phyloP scores from a whole-genome alignment of 768 basidiomycete genomes.

The Chiua virens region DNA sequence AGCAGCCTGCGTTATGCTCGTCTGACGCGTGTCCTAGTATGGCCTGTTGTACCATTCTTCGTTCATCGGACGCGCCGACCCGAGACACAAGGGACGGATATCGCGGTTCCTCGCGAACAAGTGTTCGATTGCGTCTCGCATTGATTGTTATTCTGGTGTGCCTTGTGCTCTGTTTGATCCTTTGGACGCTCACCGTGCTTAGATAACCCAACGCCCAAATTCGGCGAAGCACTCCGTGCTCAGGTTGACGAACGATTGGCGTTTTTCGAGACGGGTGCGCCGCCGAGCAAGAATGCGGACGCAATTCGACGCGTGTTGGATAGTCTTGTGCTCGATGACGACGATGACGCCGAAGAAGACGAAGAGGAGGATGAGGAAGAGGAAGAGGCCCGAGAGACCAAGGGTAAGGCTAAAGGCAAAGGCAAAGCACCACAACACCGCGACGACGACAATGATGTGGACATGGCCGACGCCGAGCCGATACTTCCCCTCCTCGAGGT shows the following conservation, averaged over 20 bases:
- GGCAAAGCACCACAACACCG: background rate
- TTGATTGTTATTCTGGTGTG: conserved; percentile 90
- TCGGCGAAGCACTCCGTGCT: conserved; percentile 88
- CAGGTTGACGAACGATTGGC: conserved; percentile 95
- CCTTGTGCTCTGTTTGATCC: background rate
- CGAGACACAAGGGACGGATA: conserved; percentile 96
- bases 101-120: conserved; percentile 99
- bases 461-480: conserved; percentile 45
- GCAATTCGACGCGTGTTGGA: conserved; percentile 88
- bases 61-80: conserved; percentile 92
- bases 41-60: conserved; percentile 97
- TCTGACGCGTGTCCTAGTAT: conserved; percentile 54
- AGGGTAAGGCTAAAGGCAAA: too few relatives aligned
- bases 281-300: conserved; percentile 89
- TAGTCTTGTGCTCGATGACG: conserved; percentile 68
- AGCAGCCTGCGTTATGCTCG: background rate
- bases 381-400: too few relatives aligned
- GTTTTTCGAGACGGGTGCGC: conserved; percentile 91
- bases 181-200: background rate
- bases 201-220: conserved; percentile 88
- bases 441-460: conserved; percentile 37
- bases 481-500: conserved; percentile 59
- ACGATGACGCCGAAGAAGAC: conserved; percentile 54
- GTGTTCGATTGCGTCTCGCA: conserved; percentile 94
- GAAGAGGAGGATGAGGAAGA: conserved; percentile 42